Conservation (phyloP, 176 grass and related monocot species). For the Ananas comosus region DNA sequence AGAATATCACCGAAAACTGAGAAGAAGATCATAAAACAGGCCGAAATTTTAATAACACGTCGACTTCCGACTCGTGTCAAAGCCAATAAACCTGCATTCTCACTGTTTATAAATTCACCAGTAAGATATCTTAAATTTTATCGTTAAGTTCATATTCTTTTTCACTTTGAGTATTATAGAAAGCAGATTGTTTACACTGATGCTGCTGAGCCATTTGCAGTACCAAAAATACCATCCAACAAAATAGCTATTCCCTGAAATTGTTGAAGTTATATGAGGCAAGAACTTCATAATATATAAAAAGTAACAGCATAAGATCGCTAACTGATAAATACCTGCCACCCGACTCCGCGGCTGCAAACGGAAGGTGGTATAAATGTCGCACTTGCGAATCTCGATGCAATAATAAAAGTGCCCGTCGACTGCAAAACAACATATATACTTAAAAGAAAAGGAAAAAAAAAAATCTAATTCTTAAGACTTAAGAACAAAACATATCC, state of each 20-base stretch:
- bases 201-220: constrained; percentile 70
- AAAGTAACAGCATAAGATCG: not conserved
- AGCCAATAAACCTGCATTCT: constrained; percentile 73
- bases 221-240: constrained; percentile 75
- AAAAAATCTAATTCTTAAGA: not conserved
- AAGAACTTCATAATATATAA: not conserved
- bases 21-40: constrained; percentile 95
- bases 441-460: not conserved
- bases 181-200: constrained; percentile 58
- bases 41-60: constrained; percentile 67
- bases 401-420: constrained; percentile 59
- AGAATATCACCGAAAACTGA: constrained; percentile 58
- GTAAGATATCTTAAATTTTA: constrained; percentile 11
- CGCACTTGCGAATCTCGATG: constrained; percentile 63
- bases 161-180: not conserved
- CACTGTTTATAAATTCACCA: constrained; percentile 35
- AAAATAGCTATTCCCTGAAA: constrained; percentile 83
- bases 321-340: constrained; percentile 47
- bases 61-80: constrained; percentile 85
- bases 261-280: not conserved
- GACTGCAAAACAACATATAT: constrained; percentile 43
- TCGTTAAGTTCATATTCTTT: not conserved
- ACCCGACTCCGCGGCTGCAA: constrained; percentile 81
- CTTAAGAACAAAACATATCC: not conserved
- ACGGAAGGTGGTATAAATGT: constrained; percentile 71